Percentiles rank a stretch among this genome's conserved stretches.
Evolutionary conservation across 2,329 filamentous ascomycete genomes (phyloP).

Genomic region (Nemania sp.): DNA sequence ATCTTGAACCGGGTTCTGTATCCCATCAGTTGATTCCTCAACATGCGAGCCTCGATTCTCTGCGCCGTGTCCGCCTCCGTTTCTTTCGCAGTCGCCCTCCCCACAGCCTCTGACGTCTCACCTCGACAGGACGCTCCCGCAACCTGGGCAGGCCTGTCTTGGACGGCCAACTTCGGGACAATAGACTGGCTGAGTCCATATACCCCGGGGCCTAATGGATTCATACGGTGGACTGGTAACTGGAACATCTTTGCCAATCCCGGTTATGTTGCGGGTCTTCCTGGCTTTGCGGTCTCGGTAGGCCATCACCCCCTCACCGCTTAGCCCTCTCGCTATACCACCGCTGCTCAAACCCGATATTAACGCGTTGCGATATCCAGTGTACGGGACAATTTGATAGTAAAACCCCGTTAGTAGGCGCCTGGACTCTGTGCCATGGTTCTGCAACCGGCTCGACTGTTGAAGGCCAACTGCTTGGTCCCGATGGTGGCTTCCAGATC

Average conservation of each 20-base stretch:
- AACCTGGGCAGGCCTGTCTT: background rate
- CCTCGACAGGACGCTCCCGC: background rate
- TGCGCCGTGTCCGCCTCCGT: background rate
- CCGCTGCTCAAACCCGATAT: background rate
- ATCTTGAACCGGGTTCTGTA: background rate
- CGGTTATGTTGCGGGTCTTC: conserved; percentile 3
- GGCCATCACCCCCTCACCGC: background rate
- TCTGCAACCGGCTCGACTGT: conserved; percentile 2
- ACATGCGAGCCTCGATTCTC: background rate
- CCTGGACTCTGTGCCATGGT: conserved; percentile 10
- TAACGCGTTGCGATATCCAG: background rate
- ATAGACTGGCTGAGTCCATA: conserved; percentile 7
- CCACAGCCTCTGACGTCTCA: background rate
- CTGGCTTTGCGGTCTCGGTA: conserved; percentile 12
- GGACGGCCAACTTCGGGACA: background rate
- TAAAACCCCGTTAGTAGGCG: conserved; percentile 1
- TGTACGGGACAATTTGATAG: conserved; percentile 4
- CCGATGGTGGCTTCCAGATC: background rate
- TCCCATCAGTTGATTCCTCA: background rate
- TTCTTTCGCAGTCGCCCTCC: conserved; percentile 3
- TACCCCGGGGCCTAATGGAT: background rate
- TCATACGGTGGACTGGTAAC: background rate
- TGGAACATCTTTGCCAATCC: conserved; percentile 9
- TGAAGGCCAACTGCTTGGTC: conserved; percentile 6
- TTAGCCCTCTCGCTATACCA: background rate